phyloP scores from a whole-genome alignment of 768 basidiomycete genomes.

The Phaeotremella fagi region DNA sequence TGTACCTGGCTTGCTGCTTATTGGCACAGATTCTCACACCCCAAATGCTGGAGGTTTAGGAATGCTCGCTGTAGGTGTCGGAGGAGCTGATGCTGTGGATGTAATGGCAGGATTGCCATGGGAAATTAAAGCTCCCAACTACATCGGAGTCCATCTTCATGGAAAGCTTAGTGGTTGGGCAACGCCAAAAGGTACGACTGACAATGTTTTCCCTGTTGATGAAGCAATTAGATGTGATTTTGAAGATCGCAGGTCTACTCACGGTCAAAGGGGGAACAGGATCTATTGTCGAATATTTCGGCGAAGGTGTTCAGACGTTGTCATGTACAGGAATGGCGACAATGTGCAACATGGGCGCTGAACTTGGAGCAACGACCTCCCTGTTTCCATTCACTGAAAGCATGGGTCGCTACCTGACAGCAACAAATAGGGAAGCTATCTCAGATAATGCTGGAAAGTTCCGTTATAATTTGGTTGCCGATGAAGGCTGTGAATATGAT shows the following conservation, averaged over 20 bases:
- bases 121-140: slow-evolving; percentile 99
- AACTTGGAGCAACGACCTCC: slow-evolving; percentile 98
- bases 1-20: slow-evolving; percentile 98
- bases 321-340: slow-evolving; percentile 99
- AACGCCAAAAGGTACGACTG: slow-evolving; percentile 75
- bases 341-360: slow-evolving; percentile 99
- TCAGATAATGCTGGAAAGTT: slow-evolving; percentile 84
- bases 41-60: slow-evolving; percentile 99
- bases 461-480: slow-evolving; percentile 82
- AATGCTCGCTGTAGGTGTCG: slow-evolving; percentile 99
- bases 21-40: slow-evolving; percentile 98
- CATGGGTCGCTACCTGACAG: slow-evolving; percentile 87
- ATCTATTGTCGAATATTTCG: slow-evolving; percentile 95
- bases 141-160: slow-evolving; percentile 92
- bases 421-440: slow-evolving; percentile 85
- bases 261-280: slow-evolving; percentile 99
- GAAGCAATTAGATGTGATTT: slow-evolving; percentile 76
- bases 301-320: slow-evolving; percentile 88
- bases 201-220: slow-evolving; percentile 2
- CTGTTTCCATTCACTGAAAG: slow-evolving; percentile 97
- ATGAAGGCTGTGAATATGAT: slow-evolving; percentile 87
- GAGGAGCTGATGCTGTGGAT: slow-evolving; percentile 98
- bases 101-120: slow-evolving; percentile 98
- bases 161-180: slow-evolving; percentile 97
- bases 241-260: slow-evolving; percentile 97